Base-by-base conservation (phyloP, 345 rosid species). In the Bruguiera gymnorhiza region DNA sequence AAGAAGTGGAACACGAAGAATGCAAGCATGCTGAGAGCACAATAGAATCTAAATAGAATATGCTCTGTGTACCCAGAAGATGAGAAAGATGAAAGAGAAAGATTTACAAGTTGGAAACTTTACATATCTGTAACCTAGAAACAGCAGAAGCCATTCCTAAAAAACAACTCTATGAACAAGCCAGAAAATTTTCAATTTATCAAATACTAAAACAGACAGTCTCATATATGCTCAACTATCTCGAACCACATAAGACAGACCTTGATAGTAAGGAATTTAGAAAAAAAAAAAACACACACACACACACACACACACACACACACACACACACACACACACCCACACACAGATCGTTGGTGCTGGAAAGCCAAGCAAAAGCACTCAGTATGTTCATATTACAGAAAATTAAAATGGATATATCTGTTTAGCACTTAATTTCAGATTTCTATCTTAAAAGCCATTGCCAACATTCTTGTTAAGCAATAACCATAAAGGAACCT, bases 401-500 rank as follows among this genome's bases (percentile, higher is more conserved):
- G 60, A 56, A 23, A 23, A 56, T 8, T 27, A 24, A 27, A 56
- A 56, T 21, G 60, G 16, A 24, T 21, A 10, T 13, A 10, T 13
- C 31, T 16, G 24, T 56, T 16, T 27, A 56, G 50, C 50, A 43
- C 16, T 15, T 43, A 43, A 56, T 10, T 30, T 24, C 19, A 24
- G 7, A 56, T 56, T 24, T 27, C 19, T 24, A 56, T 24, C 30
- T 10, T 56, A 56, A 23, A 56, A 56, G 6, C 29, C 29, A 56
- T 27, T 56, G 16, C 29, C 60, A 56, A 13, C 60, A 56, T 8
- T 11, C 60, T 56, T 66, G 23, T 62, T 26, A 67, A 24, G 36
- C 27, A 66, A 29, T 5, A 62, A 58, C 30, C 6, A 46, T 6
- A n/a, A 65, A 48, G 57, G 68, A 39, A 72, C 27, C 76, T 62